These are phyloP conservation scores for Saccharomycopsis hybrid DNA, from an alignment of 1,139 yeast genomes.

Conservation along the genomic window DNA sequence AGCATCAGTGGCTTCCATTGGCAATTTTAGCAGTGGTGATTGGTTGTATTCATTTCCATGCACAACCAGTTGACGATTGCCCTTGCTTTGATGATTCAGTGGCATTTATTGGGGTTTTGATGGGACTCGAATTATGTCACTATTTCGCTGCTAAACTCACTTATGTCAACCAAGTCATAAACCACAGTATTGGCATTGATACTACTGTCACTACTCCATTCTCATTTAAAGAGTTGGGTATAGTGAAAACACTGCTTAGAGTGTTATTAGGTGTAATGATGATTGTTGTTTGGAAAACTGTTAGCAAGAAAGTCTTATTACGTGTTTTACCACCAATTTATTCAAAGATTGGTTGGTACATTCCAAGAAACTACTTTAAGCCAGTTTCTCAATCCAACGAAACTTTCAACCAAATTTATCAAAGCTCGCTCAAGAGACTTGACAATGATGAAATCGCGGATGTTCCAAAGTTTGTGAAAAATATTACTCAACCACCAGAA, in stretches of 20 bases:
- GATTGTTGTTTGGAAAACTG: conserved; percentile 64
- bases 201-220: conserved; percentile 34
- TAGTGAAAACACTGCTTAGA: conserved; percentile 37
- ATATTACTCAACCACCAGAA: conserved; percentile 4
- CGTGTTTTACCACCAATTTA: conserved; percentile 45
- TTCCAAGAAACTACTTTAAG: conserved; percentile 36
- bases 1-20: conserved; percentile 31
- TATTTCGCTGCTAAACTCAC: conserved; percentile 35
- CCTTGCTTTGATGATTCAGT: conserved; percentile 97
- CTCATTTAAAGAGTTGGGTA: conserved; percentile 37
- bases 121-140: conserved; percentile 62
- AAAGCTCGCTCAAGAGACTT: conserved; percentile 26
- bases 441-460: conserved; percentile 34
- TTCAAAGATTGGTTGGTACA: conserved; percentile 35
- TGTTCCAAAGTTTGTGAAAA: conserved; percentile 31
- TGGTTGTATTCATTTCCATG: conserved; percentile 58
- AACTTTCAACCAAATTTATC: conserved; percentile 25
- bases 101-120: conserved; percentile 84
- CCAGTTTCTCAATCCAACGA: conserved; percentile 19
- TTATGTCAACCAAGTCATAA: background rate
- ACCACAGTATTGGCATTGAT: conserved; percentile 1
- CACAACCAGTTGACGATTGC: conserved; percentile 86
- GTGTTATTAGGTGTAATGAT: conserved; percentile 49
- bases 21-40: conserved; percentile 38
- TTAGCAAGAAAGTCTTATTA: conserved; percentile 57